Base-by-base conservation (phyloP, 441 rosid species). In the California macrophylla region DNA sequence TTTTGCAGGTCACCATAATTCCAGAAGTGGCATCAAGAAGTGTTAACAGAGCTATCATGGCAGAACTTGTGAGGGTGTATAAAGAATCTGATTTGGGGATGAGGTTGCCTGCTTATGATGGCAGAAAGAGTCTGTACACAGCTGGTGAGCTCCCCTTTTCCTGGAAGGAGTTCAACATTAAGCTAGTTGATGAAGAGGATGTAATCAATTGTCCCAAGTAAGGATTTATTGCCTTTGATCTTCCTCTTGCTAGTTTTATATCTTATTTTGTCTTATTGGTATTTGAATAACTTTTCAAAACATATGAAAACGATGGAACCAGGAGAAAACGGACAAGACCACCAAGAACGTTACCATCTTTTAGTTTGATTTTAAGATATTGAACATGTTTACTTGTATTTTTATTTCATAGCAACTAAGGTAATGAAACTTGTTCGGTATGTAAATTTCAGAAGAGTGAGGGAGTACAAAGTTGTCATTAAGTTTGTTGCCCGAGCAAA, bases 21-120 rank as follows among this genome's bases (percentile, higher is more conserved):
- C 98, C 98, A 74, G 94, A 94, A 80, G 94, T 92, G 75, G 82
- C 92, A 82, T 92, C 97, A 77, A 90, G 82, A 76, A 75, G 79
- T 70, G 82, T 86, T 64, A 94, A 94, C 88, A 87, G 97, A 79
- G 89, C 92, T 73, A 90, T 94, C 64, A 85, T 92, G 78, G 94
- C 98, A 69, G 98, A 90, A 77, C 88, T 94, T 71, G 96, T 94
- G 67, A 90, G 82, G 81, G 77, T 84, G 47, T 84, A 92, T 74
- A 87, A 82, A 82, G 98, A 90, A 78, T 85, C 99, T 71, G 94
- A 89, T 62, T 79, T 94, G 15, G 98, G 99, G 67, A 85, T 76
- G 82, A 84, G 93, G 77, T 83, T 94, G 65, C 99, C 98, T 58
- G 99, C 99, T 74, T 94, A 92, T 38, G 99, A 94, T 79, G 99